A percentile compares a stretch with the other conserved stretches of the same genome.
Conservation (phyloP, 257 asterid species). For the Solanum phureja region DNA sequence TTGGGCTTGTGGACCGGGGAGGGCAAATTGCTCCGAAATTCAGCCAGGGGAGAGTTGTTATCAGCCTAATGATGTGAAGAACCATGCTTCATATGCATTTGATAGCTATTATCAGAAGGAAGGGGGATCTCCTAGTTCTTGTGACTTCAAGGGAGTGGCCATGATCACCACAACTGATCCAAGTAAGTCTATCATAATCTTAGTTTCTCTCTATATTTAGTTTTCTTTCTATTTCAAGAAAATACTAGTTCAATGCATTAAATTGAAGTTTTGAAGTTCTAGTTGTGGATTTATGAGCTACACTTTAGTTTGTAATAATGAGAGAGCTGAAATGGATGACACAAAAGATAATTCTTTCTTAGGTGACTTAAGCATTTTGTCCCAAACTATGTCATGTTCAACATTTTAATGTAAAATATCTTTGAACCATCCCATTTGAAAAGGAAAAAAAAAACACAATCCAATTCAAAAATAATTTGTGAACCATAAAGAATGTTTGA, state of each 20-base stretch:
- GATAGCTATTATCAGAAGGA: conserved; percentile 87
- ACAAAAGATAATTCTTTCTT: neutral
- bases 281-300: neutral
- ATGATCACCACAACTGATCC: conserved; percentile 98
- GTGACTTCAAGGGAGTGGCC: conserved; percentile 97
- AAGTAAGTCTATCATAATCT: conserved; percentile 41
- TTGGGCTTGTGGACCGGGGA: conserved; percentile 99
- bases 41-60: conserved; percentile 96
- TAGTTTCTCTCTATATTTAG: neutral
- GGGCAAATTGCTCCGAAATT: conserved; percentile 89
- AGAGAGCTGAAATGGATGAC: neutral
- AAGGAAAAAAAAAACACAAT: neutral
- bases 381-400: neutral
- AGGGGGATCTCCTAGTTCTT: conserved; percentile 58
- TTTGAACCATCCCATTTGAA: neutral
- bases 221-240: neutral
- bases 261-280: neutral
- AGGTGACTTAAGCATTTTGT: neutral
- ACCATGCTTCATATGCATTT: conserved; percentile 89
- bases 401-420: neutral
- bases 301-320: neutral
- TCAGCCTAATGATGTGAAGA: conserved; percentile 74
- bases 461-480: neutral
- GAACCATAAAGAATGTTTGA: neutral
- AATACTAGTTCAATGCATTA: neutral